Evolutionary conservation across 2,329 filamentous ascomycete species (phyloP), one percentile per base, ranked within the genome.

Genomic region (Claviceps fusiformis): DNA sequence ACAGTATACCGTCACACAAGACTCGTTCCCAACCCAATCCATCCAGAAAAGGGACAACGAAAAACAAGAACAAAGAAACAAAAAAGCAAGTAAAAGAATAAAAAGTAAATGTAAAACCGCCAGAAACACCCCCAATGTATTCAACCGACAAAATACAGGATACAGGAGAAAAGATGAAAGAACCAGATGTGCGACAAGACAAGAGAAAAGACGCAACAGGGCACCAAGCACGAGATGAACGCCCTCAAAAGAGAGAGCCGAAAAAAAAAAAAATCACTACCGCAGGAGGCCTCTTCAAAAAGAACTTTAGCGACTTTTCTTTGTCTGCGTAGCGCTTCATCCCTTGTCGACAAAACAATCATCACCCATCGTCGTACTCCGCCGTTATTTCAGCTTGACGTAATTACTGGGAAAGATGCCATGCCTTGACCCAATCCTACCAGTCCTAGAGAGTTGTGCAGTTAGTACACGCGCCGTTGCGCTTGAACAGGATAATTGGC

Each of bases 381-480:
- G 3, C 55, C 48, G 79, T 62, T 79, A 73, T 68, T 73, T 79
- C 80, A 85, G 82, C 67, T 85, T 82, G 60, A 86, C 82, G 59
- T 86, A 86, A 67, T 85, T 85, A 69, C 88, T 93, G 0, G 93
- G 93, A 71, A 98, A 98, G 61, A 96, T 95, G 43, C 93, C 93
- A 55, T 91, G 87, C 62, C 83, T 80, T 60, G 83, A 80, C 35
- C 91, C 91, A 64, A 96, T 84, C 71, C 86, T 85, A 31, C 93
- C 93, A 19, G 92, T 97, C 93, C 83, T 86, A 61, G 17, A 29
- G 31, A 35, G 24, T 29, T 29, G 6, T 27, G 19, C 43, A 31
- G 31, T 57, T 48, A 55, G 50, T 50, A 47, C 43, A 50, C 33
- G 46, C n/a, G 48, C 31, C 7, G 27, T 17, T 37, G 27, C 13